phyloP scores from a whole-genome alignment of 1,284 basidiomycete species.

The Microbotryum saponariae region DNA sequence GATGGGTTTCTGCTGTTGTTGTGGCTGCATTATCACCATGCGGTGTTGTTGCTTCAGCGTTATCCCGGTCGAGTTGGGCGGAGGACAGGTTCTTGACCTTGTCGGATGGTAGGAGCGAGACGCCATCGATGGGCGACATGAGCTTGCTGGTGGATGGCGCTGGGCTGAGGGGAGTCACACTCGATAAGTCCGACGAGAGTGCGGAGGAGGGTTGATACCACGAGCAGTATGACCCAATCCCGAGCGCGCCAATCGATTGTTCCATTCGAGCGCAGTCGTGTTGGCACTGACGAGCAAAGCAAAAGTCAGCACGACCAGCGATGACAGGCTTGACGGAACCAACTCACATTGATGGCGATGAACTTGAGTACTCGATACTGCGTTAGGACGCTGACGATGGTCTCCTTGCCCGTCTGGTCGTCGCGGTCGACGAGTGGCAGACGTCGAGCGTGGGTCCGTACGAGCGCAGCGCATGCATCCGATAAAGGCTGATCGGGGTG shows the following conservation, averaged over 20 bases:
- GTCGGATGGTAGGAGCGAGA: too few species aligned
- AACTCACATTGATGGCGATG: conserved; percentile 90
- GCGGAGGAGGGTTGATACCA: conserved; percentile 38
- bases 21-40: not conserved
- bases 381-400: conserved; percentile 91
- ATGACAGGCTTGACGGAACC: too few species aligned
- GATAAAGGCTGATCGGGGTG: conserved; percentile 82
- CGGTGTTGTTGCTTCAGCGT: not conserved
- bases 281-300: conserved; percentile 45
- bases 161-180: not conserved
- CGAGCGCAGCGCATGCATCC: conserved; percentile 82
- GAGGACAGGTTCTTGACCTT: too few species aligned
- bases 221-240: conserved; percentile 85
- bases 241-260: conserved; percentile 71
- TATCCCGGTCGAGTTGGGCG: too few species aligned
- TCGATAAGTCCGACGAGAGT: not conserved
- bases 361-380: conserved; percentile 98
- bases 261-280: conserved; percentile 64
- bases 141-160: not conserved
- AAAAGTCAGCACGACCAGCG: not conserved
- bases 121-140: not conserved
- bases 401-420: conserved; percentile 86
- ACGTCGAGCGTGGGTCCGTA: conserved; percentile 90
- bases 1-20: not conserved
- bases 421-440: conserved; percentile 90